phyloP scores from a whole-genome alignment of 1,139 yeast species.

The Kodamaea derodonti region DNA sequence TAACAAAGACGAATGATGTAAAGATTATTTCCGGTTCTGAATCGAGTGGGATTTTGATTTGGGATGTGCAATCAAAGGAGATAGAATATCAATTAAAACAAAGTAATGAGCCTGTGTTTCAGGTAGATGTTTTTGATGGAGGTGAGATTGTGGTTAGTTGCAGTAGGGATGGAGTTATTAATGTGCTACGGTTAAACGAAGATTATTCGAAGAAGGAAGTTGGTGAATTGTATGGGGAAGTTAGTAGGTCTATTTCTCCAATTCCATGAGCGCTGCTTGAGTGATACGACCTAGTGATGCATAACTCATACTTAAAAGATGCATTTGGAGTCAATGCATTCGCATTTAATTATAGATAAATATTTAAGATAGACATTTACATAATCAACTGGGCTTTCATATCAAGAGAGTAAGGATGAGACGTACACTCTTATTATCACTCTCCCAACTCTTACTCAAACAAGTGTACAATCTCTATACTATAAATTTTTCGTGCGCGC shows the following conservation, averaged over 20 bases:
- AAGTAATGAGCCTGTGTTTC: constrained; percentile 39
- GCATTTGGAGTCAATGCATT: too few species aligned
- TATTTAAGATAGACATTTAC: too few species aligned
- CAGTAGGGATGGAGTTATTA: constrained; percentile 22
- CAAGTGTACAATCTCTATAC: too few species aligned
- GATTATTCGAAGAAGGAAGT: constrained; percentile 3
- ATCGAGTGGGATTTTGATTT: constrained; percentile 52
- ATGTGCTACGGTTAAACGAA: constrained; percentile 21
- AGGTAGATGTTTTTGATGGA: constrained; percentile 38
- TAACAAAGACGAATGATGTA: constrained; percentile 30
- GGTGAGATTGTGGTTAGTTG: constrained; percentile 41
- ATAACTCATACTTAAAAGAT: too few species aligned
- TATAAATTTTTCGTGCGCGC: neutral
- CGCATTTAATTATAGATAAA: too few species aligned
- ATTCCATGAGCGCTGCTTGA: too few species aligned
- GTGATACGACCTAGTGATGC: too few species aligned
- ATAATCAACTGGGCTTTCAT: too few species aligned
- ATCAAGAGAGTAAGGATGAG: too few species aligned
- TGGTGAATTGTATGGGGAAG: neutral
- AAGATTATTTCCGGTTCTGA: constrained; percentile 68
- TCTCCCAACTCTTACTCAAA: too few species aligned
- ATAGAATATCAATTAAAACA: constrained; percentile 36
- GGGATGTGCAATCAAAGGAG: constrained; percentile 74
- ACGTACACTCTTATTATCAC: too few species aligned
- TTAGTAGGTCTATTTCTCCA: neutral